phyloP scores from a whole-genome alignment of 305 asterid genomes.

The Withania somnifera region DNA sequence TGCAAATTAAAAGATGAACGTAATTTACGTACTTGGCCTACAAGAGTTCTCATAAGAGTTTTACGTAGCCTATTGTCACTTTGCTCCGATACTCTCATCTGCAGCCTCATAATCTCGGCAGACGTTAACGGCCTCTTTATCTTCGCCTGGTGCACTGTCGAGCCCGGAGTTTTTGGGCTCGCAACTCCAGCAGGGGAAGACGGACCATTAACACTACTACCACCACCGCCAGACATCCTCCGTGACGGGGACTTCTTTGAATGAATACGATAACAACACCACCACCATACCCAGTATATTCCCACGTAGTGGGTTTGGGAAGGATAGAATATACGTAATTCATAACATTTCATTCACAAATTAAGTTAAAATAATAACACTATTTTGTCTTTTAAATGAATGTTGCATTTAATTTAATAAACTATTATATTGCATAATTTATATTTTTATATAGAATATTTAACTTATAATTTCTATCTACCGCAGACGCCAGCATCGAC shows the following conservation, averaged over 20 bases:
- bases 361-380: too few species aligned
- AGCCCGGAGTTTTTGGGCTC: neutral
- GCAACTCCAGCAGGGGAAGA: slow-evolving; percentile 30
- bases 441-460: too few species aligned
- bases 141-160: slow-evolving; percentile 18
- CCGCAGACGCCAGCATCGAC: too few species aligned
- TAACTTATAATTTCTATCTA: too few species aligned
- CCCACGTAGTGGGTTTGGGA: too few species aligned
- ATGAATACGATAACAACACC: too few species aligned
- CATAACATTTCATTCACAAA: too few species aligned
- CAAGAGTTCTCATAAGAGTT: slow-evolving; percentile 89
- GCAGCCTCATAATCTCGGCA: slow-evolving; percentile 94
- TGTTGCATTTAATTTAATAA: too few species aligned
- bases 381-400: too few species aligned
- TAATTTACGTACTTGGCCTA: slow-evolving; percentile 75
- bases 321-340: too few species aligned
- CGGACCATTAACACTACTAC: slow-evolving; percentile 33
- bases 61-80: slow-evolving; percentile 78
- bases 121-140: slow-evolving; percentile 74
- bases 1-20: neutral
- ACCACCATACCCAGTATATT: too few species aligned
- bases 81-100: slow-evolving; percentile 94
- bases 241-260: slow-evolving; percentile 41
- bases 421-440: too few species aligned
- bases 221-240: slow-evolving; percentile 12